A percentile compares a stretch with the other conserved stretches of the same genome.
Conservation (phyloP, 805 yeast genomes). For the Wickerhamiella kurtzmanii region DNA sequence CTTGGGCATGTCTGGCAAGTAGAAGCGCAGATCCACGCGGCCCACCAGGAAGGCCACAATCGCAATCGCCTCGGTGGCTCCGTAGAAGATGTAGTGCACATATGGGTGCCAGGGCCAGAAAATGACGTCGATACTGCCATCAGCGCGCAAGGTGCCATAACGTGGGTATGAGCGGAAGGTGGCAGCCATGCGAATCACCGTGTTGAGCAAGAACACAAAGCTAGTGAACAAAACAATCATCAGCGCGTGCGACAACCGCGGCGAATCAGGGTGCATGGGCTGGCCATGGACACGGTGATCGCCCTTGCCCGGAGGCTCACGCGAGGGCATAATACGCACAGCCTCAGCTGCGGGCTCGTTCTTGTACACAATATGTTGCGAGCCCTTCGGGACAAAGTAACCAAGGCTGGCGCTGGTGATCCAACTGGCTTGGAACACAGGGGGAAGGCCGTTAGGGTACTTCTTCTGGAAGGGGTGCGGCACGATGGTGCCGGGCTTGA, state of each 20-base stretch:
- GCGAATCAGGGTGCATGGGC: slow-evolving; percentile 25
- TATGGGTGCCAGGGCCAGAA: slow-evolving; percentile 39
- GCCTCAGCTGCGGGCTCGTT: slow-evolving; percentile 38
- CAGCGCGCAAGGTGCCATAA: slow-evolving; percentile 5
- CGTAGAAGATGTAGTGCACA: slow-evolving; percentile 57
- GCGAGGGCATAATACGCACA: slow-evolving; percentile 47
- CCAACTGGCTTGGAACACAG: slow-evolving; percentile 57
- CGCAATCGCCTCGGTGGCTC: slow-evolving; percentile 47
- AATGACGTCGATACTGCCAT: slow-evolving; percentile 18
- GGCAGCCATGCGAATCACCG: slow-evolving; percentile 26
- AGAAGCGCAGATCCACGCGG: slow-evolving; percentile 64
- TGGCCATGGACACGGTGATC: slow-evolving; percentile 37
- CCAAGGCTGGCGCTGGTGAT: slow-evolving; percentile 46
- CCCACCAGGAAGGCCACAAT: slow-evolving; percentile 44
- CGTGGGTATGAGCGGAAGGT: slow-evolving; percentile 16
- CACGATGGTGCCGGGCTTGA: slow-evolving; percentile 40
- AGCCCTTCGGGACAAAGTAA: slow-evolving; percentile 45
- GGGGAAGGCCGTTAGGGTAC: slow-evolving; percentile 28
- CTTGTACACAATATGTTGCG: slow-evolving; percentile 26
- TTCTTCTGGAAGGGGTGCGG: slow-evolving; percentile 15
- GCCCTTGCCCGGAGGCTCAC: slow-evolving; percentile 30
- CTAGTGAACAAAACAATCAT: slow-evolving; percentile 18
- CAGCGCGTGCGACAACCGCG: slow-evolving; percentile 32
- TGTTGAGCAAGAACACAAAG: slow-evolving; percentile 17
- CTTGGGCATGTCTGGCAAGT: slow-evolving; percentile 47